Evolutionary conservation across 2,329 filamentous ascomycete species (phyloP).

Genomic region (Xylariaceae sp.): DNA sequence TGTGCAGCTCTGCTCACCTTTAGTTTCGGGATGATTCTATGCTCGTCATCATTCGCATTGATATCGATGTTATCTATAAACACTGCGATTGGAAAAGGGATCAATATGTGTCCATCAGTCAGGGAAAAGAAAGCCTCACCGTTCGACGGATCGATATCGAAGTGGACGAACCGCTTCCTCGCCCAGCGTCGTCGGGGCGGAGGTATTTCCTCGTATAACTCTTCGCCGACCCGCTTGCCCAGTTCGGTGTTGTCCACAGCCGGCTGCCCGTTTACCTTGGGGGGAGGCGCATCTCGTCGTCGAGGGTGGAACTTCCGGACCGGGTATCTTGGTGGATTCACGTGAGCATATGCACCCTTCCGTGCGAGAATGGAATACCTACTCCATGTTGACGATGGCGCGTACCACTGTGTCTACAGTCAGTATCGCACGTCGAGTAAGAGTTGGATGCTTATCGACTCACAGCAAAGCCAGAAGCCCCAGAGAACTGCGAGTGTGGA

Average conservation of each 20-base stretch:
- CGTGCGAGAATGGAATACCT: not conserved
- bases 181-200: constrained; percentile 13
- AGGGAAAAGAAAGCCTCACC: constrained; percentile 10
- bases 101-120: not conserved
- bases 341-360: constrained; percentile 9
- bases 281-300: not conserved
- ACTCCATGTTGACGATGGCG: constrained; percentile 24
- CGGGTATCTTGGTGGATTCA: constrained; percentile 18
- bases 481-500: constrained; percentile 19
- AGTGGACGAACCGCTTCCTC: constrained; percentile 20
- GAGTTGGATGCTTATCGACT: constrained; percentile 4
- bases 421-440: not conserved
- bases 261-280: not conserved
- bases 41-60: constrained; percentile 17
- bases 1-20: constrained; percentile 16
- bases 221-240: constrained; percentile 13
- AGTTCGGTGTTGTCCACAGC: not conserved
- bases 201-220: constrained; percentile 23
- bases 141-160: constrained; percentile 25
- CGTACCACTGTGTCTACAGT: constrained; percentile 19
- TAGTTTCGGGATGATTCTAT: constrained; percentile 19
- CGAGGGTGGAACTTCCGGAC: constrained; percentile 23
- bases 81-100: constrained; percentile 11
- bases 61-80: constrained; percentile 17
- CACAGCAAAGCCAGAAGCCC: constrained; percentile 25